Percentiles rank a stretch among this genome's conserved stretches.
These are phyloP conservation scores for Agarophyton chilense DNA, from an alignment of 23 red algal genomes.

Conservation along the genomic window DNA sequence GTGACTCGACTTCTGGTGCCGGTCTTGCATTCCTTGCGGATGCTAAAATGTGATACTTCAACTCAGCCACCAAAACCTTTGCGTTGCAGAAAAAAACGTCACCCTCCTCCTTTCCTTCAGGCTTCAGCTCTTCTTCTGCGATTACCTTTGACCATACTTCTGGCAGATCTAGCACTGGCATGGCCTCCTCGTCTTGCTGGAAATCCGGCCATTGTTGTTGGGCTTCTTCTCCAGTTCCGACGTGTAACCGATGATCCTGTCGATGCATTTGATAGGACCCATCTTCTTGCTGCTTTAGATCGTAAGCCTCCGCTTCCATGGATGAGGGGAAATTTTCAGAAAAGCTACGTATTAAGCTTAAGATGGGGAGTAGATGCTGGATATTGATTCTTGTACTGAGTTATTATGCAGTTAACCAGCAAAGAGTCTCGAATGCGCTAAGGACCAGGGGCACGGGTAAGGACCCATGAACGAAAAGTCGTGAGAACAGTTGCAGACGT, in stretches of 20 bases:
- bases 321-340: neutral
- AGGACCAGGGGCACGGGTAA: too few species aligned
- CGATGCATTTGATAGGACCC: constrained; percentile 13
- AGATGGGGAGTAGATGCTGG: too few species aligned
- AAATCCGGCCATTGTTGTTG: constrained; percentile 31
- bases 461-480: too few species aligned
- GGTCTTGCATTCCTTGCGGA: neutral
- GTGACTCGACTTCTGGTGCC: neutral
- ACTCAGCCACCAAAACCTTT: constrained; percentile 2
- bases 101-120: neutral
- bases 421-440: too few species aligned
- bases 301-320: neutral
- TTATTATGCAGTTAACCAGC: too few species aligned
- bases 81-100: constrained; percentile 28
- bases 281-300: constrained; percentile 25
- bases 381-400: too few species aligned
- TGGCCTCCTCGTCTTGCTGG: neutral
- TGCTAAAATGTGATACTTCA: constrained; percentile 51
- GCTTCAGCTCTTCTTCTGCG: constrained; percentile 3
- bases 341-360: neutral
- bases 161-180: constrained; percentile 27
- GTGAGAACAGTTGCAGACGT: too few species aligned
- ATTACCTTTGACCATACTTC: constrained; percentile 26
- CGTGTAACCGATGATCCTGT: constrained; percentile 33
- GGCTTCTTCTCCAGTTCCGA: constrained; percentile 38